Evolutionary conservation across 768 basidiomycete genomes (phyloP).

Genomic region (Amanita pseudoporphyria): DNA sequence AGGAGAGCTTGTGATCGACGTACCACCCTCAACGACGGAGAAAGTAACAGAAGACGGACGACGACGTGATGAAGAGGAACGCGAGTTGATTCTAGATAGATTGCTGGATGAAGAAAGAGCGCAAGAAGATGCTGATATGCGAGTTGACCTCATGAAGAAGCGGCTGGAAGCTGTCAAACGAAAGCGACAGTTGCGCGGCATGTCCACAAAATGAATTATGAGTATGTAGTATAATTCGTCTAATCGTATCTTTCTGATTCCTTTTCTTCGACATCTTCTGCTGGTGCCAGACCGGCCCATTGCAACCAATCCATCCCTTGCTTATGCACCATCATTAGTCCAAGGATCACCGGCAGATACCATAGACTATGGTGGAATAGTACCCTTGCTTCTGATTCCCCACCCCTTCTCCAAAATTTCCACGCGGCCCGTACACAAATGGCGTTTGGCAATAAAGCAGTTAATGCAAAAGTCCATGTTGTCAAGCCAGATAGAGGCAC

Average conservation of each 20-base stretch:
- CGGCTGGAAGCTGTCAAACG: slow-evolving; percentile 48
- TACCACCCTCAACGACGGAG: slow-evolving; percentile 15
- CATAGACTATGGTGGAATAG: slow-evolving; percentile 79
- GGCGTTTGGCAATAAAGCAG: slow-evolving; percentile 66
- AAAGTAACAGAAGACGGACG: slow-evolving; percentile 17
- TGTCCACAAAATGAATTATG: neutral
- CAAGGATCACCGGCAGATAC: slow-evolving; percentile 85
- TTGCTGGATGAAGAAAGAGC: slow-evolving; percentile 76
- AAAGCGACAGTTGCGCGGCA: slow-evolving; percentile 21
- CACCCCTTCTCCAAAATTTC: slow-evolving; percentile 61
- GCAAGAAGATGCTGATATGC: slow-evolving; percentile 83
- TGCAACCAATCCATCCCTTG: slow-evolving; percentile 70
- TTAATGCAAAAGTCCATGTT: slow-evolving; percentile 81
- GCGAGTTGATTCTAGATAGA: slow-evolving; percentile 72
- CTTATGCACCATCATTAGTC: slow-evolving; percentile 94
- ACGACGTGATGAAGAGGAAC: slow-evolving; percentile 18
- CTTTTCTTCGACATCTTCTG: neutral
- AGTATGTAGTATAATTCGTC: neutral
- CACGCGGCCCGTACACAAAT: slow-evolving; percentile 61
- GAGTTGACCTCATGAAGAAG: slow-evolving; percentile 54
- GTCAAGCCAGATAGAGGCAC: slow-evolving; percentile 87
- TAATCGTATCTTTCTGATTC: slow-evolving; percentile 1
- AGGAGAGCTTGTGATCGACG: neutral
- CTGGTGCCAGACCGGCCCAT: slow-evolving; percentile 38
- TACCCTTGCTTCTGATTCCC: slow-evolving; percentile 68